These are phyloP conservation scores for Neofusicoccum sp. DNA, from an alignment of 2,329 filamentous ascomycete genomes.

Conservation along the genomic window DNA sequence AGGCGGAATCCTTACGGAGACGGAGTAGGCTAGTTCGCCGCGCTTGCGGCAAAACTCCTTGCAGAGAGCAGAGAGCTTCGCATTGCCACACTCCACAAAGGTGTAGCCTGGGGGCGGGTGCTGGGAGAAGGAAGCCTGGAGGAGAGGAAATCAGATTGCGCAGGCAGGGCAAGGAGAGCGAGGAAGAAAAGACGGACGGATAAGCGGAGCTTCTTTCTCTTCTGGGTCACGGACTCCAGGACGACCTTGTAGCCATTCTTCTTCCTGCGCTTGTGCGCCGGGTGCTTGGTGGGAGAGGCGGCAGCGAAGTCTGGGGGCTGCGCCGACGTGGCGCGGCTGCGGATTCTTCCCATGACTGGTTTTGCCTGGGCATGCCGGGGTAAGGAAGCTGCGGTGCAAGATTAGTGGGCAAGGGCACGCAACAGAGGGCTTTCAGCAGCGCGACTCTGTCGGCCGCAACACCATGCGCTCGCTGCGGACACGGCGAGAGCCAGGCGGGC, in stretches of 20 bases:
- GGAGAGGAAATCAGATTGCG: conserved; percentile 31
- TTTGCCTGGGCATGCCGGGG: neutral
- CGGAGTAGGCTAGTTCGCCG: conserved; percentile 55
- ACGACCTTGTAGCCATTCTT: conserved; percentile 58
- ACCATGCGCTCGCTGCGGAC: neutral
- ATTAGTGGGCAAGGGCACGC: neutral
- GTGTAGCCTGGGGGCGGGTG: conserved; percentile 59
- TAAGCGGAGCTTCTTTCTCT: conserved; percentile 59
- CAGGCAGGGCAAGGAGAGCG: conserved; percentile 10
- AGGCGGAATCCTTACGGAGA: conserved; percentile 53
- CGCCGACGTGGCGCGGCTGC: conserved; percentile 10
- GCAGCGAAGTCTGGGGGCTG: neutral
- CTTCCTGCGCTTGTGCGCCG: conserved; percentile 26
- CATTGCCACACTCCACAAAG: conserved; percentile 60
- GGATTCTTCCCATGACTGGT: neutral
- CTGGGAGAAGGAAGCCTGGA: conserved; percentile 55
- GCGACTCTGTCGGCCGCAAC: neutral
- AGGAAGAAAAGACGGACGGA: conserved; percentile 36
- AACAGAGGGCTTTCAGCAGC: neutral
- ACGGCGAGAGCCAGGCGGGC: too few species aligned
- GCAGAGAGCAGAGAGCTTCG: conserved; percentile 55
- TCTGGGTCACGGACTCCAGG: conserved; percentile 56
- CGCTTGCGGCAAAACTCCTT: conserved; percentile 59
- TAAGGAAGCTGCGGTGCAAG: conserved; percentile 4
- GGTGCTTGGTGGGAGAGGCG: conserved; percentile 9